These are phyloP conservation scores for Claviceps sp. DNA, from an alignment of 2,329 filamentous ascomycete genomes.

Conservation along the genomic window DNA sequence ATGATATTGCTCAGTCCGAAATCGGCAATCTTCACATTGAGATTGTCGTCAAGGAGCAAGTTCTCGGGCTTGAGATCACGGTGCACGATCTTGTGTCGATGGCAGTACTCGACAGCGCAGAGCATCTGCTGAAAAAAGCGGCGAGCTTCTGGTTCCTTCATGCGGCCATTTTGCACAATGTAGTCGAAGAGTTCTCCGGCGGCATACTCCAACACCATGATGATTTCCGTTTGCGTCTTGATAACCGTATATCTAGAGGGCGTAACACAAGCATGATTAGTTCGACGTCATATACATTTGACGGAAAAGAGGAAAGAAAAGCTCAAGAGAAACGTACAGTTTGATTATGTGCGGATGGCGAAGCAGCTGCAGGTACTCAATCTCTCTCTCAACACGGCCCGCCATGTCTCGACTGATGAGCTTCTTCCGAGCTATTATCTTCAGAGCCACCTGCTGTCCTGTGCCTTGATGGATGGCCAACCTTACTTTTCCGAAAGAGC, in stretches of 20 bases:
- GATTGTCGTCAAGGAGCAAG: slow-evolving; percentile 80
- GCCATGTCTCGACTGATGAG: slow-evolving; percentile 97
- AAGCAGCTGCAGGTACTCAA: slow-evolving; percentile 90
- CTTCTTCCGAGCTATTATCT: slow-evolving; percentile 95
- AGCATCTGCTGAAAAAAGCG: slow-evolving; percentile 99
- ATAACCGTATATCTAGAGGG: slow-evolving; percentile 75
- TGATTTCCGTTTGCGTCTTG: slow-evolving; percentile 85
- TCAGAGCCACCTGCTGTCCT: slow-evolving; percentile 89
- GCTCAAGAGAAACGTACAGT: slow-evolving; percentile 43
- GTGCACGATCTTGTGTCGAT: slow-evolving; percentile 97
- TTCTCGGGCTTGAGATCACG: slow-evolving; percentile 97
- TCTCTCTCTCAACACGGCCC: slow-evolving; percentile 91
- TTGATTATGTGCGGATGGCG: slow-evolving; percentile 99
- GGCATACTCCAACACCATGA: slow-evolving; percentile 98
- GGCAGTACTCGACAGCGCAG: slow-evolving; percentile 96
- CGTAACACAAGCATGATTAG: neutral
- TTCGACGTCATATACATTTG: neutral
- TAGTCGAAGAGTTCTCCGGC: slow-evolving; percentile 96
- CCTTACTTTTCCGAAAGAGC: slow-evolving; percentile 98
- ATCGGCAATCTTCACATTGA: slow-evolving; percentile 98
- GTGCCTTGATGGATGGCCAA: slow-evolving; percentile 85
- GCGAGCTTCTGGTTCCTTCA: slow-evolving; percentile 83
- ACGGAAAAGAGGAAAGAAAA: neutral
- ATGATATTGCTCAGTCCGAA: slow-evolving; percentile 99
- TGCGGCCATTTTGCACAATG: slow-evolving; percentile 84